Evolutionary conservation across 2,329 filamentous ascomycete species (phyloP).

Genomic region (Cercospora sp.): DNA sequence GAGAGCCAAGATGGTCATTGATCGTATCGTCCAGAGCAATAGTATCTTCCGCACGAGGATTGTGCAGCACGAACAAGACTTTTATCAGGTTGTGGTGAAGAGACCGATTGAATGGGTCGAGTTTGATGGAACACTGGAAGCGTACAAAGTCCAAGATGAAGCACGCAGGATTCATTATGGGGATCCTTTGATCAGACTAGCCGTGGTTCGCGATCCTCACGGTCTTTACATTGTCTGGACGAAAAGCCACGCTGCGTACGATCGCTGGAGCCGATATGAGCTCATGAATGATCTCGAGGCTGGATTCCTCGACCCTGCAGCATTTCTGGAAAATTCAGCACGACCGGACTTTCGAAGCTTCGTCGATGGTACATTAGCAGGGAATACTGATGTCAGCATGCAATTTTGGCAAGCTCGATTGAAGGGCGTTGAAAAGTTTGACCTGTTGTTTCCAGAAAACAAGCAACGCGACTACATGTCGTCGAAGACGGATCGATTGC

Average conservation of each 20-base stretch:
- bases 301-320: background rate
- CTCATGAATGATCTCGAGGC: background rate
- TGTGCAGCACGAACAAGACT: background rate
- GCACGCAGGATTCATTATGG: background rate
- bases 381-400: background rate
- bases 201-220: background rate
- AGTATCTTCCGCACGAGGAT: background rate
- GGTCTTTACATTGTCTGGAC: background rate
- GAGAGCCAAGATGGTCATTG: background rate
- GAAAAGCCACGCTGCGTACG: background rate
- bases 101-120: background rate
- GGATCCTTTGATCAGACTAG: background rate
- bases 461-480: background rate
- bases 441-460: background rate
- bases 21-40: background rate
- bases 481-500: background rate
- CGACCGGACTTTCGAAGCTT: background rate
- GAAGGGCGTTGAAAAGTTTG: background rate
- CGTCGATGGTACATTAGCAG: background rate
- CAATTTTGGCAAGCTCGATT: background rate
- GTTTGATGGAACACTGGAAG: background rate
- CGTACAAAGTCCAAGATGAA: background rate
- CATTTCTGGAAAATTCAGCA: background rate
- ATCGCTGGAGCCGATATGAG: background rate
- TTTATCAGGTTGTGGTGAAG: background rate